A percentile compares a stretch with the other conserved stretches of the same genome.
phyloP scores from a whole-genome alignment of 495 filamentous ascomycete species.

The Penicillium canescens region DNA sequence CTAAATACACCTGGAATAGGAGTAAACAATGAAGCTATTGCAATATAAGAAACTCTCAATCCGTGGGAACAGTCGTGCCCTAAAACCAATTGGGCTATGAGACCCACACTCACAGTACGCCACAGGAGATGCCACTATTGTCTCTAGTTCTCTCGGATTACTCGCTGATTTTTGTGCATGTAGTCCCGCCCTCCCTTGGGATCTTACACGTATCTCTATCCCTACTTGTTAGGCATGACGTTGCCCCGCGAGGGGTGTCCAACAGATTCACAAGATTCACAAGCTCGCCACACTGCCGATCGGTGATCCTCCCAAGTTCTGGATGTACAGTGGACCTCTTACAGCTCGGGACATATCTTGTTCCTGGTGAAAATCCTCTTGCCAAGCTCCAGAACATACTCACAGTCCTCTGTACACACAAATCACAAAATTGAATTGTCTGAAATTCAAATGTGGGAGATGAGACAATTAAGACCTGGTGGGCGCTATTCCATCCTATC shows the following conservation, averaged over 20 bases:
- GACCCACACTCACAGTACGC: no score
- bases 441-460: not conserved
- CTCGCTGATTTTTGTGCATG: not conserved
- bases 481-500: not conserved
- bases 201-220: not conserved
- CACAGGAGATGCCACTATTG: no score
- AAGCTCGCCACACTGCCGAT: conserved; percentile 2
- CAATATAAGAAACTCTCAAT: no score
- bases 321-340: conserved; percentile 6
- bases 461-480: not conserved
- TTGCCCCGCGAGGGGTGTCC: conserved; percentile 2
- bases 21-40: no score
- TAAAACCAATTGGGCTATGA: no score
- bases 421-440: not conserved
- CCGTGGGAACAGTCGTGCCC: no score
- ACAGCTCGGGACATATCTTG: conserved; percentile 5
- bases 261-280: not conserved
- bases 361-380: not conserved
- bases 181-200: not conserved
- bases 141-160: no score
- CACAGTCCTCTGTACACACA: no score
- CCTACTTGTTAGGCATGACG: not conserved
- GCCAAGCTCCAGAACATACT: not conserved
- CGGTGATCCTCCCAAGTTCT: conserved; percentile 8
- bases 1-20: no score